Evolutionary conservation across 257 asterid species (phyloP), one percentile per base, ranked within the genome.

Genomic region (Leonotis leonurus): DNA sequence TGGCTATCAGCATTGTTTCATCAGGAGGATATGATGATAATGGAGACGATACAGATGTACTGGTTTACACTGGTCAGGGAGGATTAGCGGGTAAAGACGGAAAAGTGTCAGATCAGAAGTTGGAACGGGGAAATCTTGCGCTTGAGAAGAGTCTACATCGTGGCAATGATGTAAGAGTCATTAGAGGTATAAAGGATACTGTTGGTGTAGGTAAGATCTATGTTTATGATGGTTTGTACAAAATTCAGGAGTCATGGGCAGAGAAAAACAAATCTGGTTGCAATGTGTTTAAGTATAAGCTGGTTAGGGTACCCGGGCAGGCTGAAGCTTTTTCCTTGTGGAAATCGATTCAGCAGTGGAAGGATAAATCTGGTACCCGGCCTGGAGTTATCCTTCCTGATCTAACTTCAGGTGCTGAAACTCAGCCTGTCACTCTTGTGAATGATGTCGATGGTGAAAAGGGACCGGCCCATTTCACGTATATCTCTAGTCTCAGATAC

Each of bases 321-420:
- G 85, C 93, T 3, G 80, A 82, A 40, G 95, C 89, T 55, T 92
- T 77, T 70, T 67, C 89, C 0, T 33, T 92, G 62, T 89, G 97
- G 99, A 92, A 89, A 79, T 69, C 90, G 16, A 73, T 92, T 70
- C 95, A 78, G 72, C 96, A 83, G 64, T 92, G 99, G 96, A 92
- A 74, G 64, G 94, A 79, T 9, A 97, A 97, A 52, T 68, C 78
- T 37, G 73, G 79, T 18, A n/a, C 81, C 2, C 84, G 81, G 41
- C 56, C 77, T 22, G 91, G 95, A 20, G 75, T 89, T 60, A 85
- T 89, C 60, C 80, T 92, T 21, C 95, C 98, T 0, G 98, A 92
- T 75, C 72, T 92, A 32, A 74, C 96, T 29, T 81, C 89, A 13
- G 97, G 97, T 13, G 81, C 81, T 6, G 99, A 92, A 75, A 71